These are phyloP conservation scores for Parvularia atlantis DNA, from an alignment of 78 protist species.

Conservation along the genomic window DNA sequence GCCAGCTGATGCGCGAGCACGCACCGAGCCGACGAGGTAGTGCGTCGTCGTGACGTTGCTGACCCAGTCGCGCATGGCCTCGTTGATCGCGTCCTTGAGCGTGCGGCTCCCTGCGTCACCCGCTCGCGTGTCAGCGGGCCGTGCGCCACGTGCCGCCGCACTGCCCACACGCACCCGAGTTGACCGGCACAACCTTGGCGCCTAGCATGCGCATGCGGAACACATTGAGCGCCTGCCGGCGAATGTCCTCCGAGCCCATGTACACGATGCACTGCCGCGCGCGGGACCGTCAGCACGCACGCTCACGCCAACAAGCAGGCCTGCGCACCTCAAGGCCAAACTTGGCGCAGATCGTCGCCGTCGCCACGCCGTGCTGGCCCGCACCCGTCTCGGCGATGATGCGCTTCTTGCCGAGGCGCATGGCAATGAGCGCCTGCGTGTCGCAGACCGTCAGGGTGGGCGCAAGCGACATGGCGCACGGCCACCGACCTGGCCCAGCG, in stretches of 20 bases:
- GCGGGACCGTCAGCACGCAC: not conserved
- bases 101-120: constrained; percentile 53
- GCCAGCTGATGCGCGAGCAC: not conserved
- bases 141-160: not conserved
- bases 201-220: constrained; percentile 82
- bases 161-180: not conserved
- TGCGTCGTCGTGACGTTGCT: constrained; percentile 43
- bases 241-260: constrained; percentile 45
- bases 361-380: constrained; percentile 87
- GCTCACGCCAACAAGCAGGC: not conserved
- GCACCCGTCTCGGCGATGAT: constrained; percentile 87
- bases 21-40: constrained; percentile 55
- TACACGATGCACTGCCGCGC: constrained; percentile 2
- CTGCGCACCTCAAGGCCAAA: constrained; percentile 46
- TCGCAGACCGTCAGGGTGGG: not conserved
- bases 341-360: constrained; percentile 76
- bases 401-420: constrained; percentile 64
- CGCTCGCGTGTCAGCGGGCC: not conserved
- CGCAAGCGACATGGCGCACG: no score
- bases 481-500: constrained; percentile 50
- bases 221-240: constrained; percentile 69
- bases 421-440: constrained; percentile 59
- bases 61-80: constrained; percentile 82
- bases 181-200: constrained; percentile 64
- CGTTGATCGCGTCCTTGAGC: constrained; percentile 64